Percentiles rank a stretch among this genome's conserved stretches.
Evolutionary conservation across 2,329 filamentous ascomycete genomes (phyloP).

Genomic region (Xylariaceae sp.): DNA sequence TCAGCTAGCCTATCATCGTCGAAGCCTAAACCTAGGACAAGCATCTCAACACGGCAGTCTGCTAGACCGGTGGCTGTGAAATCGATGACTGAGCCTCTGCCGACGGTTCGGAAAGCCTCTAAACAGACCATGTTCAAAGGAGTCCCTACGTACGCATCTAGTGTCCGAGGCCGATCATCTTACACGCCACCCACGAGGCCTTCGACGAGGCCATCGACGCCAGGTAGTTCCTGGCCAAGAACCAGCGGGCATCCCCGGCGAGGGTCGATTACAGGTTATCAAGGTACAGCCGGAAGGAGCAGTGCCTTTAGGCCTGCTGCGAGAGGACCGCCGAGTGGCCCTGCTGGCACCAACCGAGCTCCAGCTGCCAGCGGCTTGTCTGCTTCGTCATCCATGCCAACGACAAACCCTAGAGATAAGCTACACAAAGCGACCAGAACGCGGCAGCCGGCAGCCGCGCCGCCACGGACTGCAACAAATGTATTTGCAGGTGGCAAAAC

Average conservation of each 20-base stretch:
- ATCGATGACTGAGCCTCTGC: too few relatives aligned
- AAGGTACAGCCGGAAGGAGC: constrained; percentile 36
- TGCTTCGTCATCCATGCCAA: constrained; percentile 1
- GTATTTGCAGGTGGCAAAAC: constrained; percentile 45
- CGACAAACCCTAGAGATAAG: constrained; percentile 26
- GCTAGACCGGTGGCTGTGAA: too few relatives aligned
- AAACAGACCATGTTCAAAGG: constrained; percentile 26
- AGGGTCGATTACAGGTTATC: constrained; percentile 32
- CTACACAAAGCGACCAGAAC: constrained; percentile 29
- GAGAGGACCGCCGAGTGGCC: background rate
- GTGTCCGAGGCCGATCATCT: constrained; percentile 10
- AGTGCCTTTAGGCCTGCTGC: constrained; percentile 11
- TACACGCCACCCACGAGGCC: constrained; percentile 7
- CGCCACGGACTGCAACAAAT: constrained; percentile 31
- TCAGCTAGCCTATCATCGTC: constrained; percentile 2
- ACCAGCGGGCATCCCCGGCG: constrained; percentile 5
- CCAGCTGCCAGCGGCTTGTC: constrained; percentile 7
- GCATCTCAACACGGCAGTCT: background rate
- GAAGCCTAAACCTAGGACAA: constrained; percentile 7
- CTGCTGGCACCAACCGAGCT: constrained; percentile 6
- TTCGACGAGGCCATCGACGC: constrained; percentile 9
- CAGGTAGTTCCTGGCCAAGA: constrained; percentile 7
- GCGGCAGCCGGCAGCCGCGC: constrained; percentile 15
- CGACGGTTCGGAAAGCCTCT: background rate
- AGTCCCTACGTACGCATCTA: constrained; percentile 2